phyloP scores from a whole-genome alignment of 768 basidiomycete genomes.

The Mrakia frigida region DNA sequence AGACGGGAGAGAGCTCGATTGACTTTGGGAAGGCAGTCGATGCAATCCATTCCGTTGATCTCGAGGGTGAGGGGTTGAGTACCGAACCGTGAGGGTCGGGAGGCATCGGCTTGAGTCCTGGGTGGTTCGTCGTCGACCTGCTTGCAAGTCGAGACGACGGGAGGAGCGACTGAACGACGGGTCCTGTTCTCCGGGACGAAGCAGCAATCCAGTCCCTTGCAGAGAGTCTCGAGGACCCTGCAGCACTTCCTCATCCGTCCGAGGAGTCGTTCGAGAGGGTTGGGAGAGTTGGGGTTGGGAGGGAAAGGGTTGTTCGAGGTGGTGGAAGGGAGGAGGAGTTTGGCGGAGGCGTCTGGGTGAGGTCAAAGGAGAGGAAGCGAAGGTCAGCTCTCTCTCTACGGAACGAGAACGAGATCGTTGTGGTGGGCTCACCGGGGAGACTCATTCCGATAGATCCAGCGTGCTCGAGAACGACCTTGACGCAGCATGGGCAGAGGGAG shows the following conservation, averaged over 20 bases:
- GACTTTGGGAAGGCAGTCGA: neutral
- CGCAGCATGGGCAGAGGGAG: constrained; percentile 14
- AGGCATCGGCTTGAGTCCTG: neutral
- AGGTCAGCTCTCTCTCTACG: neutral
- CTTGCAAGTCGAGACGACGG: neutral
- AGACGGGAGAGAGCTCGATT: neutral
- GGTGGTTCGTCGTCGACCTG: neutral
- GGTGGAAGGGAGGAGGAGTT: neutral
- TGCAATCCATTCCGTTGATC: constrained; percentile 20
- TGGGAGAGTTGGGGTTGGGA: neutral
- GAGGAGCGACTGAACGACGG: neutral
- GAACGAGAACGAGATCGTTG: no score
- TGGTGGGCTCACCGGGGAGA: neutral
- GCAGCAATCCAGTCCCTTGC: neutral
- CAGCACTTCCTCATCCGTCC: constrained; percentile 2
- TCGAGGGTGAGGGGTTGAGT: constrained; percentile 8
- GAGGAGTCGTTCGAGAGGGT: neutral
- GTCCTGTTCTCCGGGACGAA: neutral
- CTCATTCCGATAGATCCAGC: neutral
- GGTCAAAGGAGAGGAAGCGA: no score
- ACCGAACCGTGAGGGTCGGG: neutral
- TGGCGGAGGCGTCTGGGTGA: neutral
- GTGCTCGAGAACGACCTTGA: neutral
- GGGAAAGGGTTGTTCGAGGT: neutral
- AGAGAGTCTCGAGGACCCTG: neutral